Conservation (phyloP, 139 green algal genomes). For the Micractinium conductrix region DNA sequence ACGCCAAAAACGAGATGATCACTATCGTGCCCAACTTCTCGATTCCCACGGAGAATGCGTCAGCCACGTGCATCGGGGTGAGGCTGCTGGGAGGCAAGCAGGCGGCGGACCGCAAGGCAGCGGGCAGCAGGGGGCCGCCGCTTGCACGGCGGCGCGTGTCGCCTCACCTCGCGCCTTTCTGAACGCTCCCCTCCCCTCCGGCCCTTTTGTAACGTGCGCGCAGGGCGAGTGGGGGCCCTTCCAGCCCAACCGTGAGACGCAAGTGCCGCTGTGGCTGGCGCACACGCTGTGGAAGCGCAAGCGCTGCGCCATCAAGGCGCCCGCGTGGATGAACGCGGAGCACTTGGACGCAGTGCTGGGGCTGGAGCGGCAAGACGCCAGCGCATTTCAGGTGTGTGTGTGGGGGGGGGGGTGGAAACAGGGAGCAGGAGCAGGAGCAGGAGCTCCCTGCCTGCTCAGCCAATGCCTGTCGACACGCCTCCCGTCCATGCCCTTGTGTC, state of each 20-base stretch:
- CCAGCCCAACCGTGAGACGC: conserved; percentile 68
- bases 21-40: conserved; percentile 89
- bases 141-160: not conserved
- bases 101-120: too few species aligned
- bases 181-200: not conserved
- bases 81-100: too few species aligned
- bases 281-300: conserved; percentile 77
- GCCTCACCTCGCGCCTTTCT: not conserved
- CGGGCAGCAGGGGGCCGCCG: too few species aligned
- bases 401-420: not conserved
- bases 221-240: conserved; percentile 86
- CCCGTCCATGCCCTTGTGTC: not conserved
- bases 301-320: conserved; percentile 78
- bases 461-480: not conserved
- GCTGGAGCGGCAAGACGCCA: conserved; percentile 57
- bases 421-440: not conserved
- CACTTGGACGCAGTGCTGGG: conserved; percentile 61
- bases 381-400: conserved; percentile 58
- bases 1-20: conserved; percentile 84
- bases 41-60: conserved; percentile 49
- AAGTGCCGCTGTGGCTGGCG: conserved; percentile 89
- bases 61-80: conserved; percentile 68
- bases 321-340: conserved; percentile 74
- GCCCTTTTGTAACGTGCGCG: too few species aligned
- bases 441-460: too few species aligned